These are phyloP conservation scores for Scedosporium minutisporum DNA, from an alignment of 2,329 filamentous ascomycete genomes.

Conservation along the genomic window DNA sequence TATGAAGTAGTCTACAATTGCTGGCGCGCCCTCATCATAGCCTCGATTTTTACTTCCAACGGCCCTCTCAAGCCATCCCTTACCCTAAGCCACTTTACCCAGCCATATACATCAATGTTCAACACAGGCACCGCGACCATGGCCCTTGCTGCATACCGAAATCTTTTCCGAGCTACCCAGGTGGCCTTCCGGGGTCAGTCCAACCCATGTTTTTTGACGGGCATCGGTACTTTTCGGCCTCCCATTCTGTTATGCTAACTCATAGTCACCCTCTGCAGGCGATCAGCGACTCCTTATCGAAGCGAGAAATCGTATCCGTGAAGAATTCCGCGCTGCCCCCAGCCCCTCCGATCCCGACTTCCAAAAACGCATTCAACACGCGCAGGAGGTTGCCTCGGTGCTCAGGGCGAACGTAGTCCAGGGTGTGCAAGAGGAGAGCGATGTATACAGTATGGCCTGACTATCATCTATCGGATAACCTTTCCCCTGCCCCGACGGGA, in stretches of 20 bases:
- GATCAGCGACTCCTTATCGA: constrained; percentile 60
- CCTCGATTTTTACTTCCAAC: too few species aligned
- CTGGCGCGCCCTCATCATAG: too few species aligned
- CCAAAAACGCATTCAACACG: constrained; percentile 61
- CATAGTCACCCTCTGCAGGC: constrained; percentile 36
- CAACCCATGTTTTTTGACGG: neutral
- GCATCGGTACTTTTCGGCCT: neutral
- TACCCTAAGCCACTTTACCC: neutral
- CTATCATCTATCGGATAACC: constrained; percentile 10
- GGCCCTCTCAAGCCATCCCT: too few species aligned
- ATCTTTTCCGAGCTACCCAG: constrained; percentile 68
- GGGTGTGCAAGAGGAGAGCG: constrained; percentile 44
- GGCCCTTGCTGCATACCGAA: constrained; percentile 69
- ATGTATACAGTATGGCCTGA: constrained; percentile 48
- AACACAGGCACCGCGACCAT: constrained; percentile 27
- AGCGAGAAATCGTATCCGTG: constrained; percentile 62
- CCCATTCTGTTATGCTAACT: constrained; percentile 7
- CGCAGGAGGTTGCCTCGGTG: constrained; percentile 72
- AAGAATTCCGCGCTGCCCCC: constrained; percentile 58
- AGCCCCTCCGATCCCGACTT: constrained; percentile 48
- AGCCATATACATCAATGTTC: neutral
- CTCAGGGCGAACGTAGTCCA: constrained; percentile 82
- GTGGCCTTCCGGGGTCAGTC: constrained; percentile 71
- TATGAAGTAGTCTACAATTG: too few species aligned
- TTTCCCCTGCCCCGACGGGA: neutral